Conservation (phyloP, 345 rosid species). For the Psidium friedrichsthalianum region DNA sequence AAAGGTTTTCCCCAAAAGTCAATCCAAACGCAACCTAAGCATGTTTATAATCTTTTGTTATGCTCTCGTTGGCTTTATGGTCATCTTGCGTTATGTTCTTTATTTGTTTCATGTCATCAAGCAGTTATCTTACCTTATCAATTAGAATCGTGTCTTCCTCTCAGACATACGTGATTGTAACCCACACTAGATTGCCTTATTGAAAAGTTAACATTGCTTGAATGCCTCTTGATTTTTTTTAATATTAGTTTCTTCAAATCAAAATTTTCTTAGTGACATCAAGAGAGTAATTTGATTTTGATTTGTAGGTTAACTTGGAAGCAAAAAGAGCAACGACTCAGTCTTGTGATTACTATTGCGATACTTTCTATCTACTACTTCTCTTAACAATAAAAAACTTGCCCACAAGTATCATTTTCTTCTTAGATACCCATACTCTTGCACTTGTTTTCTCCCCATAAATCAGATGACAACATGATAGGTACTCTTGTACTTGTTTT, state of each 20-base stretch:
- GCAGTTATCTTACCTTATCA: conserved; percentile 4
- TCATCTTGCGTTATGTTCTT: not conserved
- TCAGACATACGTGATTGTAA: conserved; percentile 44
- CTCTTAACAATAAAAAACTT: conserved; percentile 32
- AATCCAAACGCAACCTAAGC: too few species aligned
- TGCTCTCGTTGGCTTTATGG: not conserved
- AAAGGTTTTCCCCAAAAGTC: too few species aligned
- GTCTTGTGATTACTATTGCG: conserved; percentile 35
- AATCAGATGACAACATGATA: not conserved
- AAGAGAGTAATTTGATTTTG: not conserved
- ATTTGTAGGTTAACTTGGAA: conserved; percentile 29
- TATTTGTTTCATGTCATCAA: conserved; percentile 32
- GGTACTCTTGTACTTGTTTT: not conserved
- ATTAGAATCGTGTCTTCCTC: conserved; percentile 38
- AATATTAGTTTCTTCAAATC: not conserved
- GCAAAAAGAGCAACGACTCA: conserved; percentile 5
- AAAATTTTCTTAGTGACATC: not conserved
- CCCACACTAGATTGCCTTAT: conserved; percentile 34
- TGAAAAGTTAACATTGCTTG: conserved; percentile 27
- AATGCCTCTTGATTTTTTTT: conserved; percentile 26
- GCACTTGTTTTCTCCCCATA: not conserved
- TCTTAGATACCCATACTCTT: not conserved
- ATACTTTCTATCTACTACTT: conserved; percentile 36
- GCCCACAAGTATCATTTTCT: conserved; percentile 8
- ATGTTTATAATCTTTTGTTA: not conserved